Conservation (phyloP, 1,284 basidiomycete species). For the Afroboletus lepidellus region DNA sequence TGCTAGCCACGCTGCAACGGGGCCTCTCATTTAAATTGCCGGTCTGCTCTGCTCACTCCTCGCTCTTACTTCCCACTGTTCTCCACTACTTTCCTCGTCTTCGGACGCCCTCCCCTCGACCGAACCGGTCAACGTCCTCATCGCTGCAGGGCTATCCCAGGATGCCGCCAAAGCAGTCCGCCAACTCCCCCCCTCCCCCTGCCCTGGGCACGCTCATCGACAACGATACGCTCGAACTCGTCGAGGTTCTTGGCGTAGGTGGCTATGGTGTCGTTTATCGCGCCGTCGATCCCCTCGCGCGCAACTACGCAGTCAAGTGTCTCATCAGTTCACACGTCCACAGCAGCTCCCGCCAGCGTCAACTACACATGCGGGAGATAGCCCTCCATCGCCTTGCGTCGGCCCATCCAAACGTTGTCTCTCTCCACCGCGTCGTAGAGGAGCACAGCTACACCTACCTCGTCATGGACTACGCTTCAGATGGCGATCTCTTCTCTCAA, state of each 20-base stretch:
- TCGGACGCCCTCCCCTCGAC: conserved; percentile 26
- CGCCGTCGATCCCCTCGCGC: conserved; percentile 61
- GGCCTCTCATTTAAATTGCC: conserved; percentile 48
- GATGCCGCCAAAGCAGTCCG: conserved; percentile 48
- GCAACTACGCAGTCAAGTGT: conserved; percentile 91
- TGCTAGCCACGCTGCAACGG: conserved; percentile 56
- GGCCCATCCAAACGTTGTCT: conserved; percentile 84
- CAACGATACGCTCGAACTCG: conserved; percentile 80
- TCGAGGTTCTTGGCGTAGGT: conserved; percentile 89
- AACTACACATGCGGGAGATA: conserved; percentile 76
- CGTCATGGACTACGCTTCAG: conserved; percentile 76
- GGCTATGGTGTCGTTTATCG: conserved; percentile 97
- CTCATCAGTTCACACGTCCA: conserved; percentile 61
- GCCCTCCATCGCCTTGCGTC: conserved; percentile 87
- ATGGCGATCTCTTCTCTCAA: conserved; percentile 90
- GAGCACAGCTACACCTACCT: conserved; percentile 66
- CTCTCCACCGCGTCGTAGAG: conserved; percentile 87
- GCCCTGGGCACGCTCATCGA: conserved; percentile 78
- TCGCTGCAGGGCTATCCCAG: conserved; percentile 21
- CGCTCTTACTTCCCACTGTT: conserved; percentile 29
- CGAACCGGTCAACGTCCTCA: conserved; percentile 23
- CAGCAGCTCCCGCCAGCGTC: conserved; percentile 56
- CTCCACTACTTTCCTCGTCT: conserved; percentile 22
- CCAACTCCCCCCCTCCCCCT: conserved; percentile 56
- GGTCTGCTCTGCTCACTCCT: conserved; percentile 30